A percentile compares a stretch with the other conserved stretches of the same genome.
Evolutionary conservation across 2,329 filamentous ascomycete species (phyloP).

Genomic region (Calonectria pauciramosa): DNA sequence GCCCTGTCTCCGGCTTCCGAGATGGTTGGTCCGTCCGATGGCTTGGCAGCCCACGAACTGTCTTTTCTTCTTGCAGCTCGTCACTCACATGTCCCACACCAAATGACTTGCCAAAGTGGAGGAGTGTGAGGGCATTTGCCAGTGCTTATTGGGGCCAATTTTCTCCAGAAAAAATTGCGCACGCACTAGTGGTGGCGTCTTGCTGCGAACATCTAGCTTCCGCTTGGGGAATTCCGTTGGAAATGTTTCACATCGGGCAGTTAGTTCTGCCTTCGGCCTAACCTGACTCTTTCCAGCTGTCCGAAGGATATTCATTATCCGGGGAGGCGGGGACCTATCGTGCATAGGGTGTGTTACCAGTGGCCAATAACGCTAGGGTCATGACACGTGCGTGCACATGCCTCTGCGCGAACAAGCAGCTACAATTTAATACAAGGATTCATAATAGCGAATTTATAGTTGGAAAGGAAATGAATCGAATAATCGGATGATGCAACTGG

Average conservation of each 20-base stretch:
- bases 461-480: not conserved
- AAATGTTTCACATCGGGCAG: conserved; percentile 5
- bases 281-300: not conserved
- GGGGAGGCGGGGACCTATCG: not conserved
- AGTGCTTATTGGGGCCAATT: not conserved
- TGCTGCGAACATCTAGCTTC: not conserved
- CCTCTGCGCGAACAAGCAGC: not conserved
- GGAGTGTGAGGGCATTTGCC: not conserved
- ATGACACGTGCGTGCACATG: not conserved
- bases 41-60: not conserved
- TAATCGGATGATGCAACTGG: too few species aligned
- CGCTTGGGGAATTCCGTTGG: not conserved
- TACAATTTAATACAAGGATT: not conserved
- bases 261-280: not conserved
- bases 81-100: not conserved
- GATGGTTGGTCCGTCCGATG: conserved; percentile 4
- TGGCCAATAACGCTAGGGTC: not conserved
- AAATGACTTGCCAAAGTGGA: not conserved
- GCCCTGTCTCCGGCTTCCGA: not conserved
- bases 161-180: not conserved
- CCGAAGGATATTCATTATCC: conserved; percentile 4
- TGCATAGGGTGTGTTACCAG: not conserved
- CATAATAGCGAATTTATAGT: not conserved
- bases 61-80: conserved; percentile 3
- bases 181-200: not conserved